A percentile compares a stretch with the other conserved stretches of the same genome.
Conservation (phyloP, 495 filamentous ascomycete species). For the Xylaria grammica region DNA sequence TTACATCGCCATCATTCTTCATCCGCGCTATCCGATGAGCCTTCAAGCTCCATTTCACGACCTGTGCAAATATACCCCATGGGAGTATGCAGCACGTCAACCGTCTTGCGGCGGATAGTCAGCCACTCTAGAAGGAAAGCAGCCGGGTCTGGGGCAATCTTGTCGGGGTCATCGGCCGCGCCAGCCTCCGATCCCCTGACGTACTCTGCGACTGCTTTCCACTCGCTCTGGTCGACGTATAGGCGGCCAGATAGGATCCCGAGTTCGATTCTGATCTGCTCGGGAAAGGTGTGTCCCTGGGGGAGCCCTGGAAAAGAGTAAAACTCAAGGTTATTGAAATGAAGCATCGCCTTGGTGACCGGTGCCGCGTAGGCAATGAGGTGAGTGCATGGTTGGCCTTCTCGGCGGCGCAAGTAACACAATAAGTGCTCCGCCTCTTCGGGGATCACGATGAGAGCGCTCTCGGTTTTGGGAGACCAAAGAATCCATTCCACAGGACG, state of each 20-base stretch:
- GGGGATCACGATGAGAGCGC: conserved; percentile 57
- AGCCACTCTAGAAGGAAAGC: conserved; percentile 51
- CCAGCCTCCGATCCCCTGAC: conserved; percentile 1
- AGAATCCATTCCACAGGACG: conserved; percentile 50
- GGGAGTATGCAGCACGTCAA: conserved; percentile 59
- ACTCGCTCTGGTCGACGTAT: conserved; percentile 56
- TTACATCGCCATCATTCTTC: not conserved
- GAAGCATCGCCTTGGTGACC: conserved; percentile 57
- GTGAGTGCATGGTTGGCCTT: conserved; percentile 26
- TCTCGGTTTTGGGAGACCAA: conserved; percentile 37
- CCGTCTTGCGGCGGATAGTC: conserved; percentile 53
- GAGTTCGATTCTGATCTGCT: conserved; percentile 57
- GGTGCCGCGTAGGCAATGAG: conserved; percentile 60
- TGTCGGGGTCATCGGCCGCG: not conserved
- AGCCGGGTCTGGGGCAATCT: conserved; percentile 2
- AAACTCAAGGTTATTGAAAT: conserved; percentile 55
- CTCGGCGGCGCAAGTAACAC: conserved; percentile 37
- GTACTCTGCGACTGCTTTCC: conserved; percentile 16
- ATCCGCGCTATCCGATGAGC: not conserved
- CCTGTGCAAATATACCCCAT: conserved; percentile 61
- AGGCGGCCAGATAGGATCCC: conserved; percentile 61
- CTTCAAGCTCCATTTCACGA: conserved; percentile 16
- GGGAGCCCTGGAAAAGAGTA: conserved; percentile 55
- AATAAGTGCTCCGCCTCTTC: conserved; percentile 61
- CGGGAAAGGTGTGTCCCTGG: conserved; percentile 37